A percentile compares a stretch with the other conserved stretches of the same genome.
These are phyloP conservation scores for Lasiodiplodia citricola DNA, from an alignment of 2,329 filamentous ascomycete genomes.

Conservation along the genomic window DNA sequence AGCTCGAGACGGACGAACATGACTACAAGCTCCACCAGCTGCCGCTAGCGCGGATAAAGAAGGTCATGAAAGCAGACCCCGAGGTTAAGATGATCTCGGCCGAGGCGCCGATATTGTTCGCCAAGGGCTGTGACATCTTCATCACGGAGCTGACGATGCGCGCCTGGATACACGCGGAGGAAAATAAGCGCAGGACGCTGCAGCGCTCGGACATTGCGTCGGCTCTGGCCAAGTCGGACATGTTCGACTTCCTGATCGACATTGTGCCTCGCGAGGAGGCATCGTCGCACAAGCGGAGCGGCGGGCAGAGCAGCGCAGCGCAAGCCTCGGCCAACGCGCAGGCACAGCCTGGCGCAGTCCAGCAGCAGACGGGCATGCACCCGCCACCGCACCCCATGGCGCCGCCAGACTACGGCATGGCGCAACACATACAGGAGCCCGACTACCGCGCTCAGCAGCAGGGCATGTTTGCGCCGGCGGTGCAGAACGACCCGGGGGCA, in stretches of 20 bases:
- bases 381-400: conserved; percentile 58
- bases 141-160: conserved; percentile 99
- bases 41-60: conserved; percentile 97
- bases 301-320: conserved; percentile 43
- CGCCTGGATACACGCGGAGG: conserved; percentile 98
- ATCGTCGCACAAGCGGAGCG: conserved; percentile 74
- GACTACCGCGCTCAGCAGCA: conserved; percentile 77
- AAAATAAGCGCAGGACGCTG: conserved; percentile 95
- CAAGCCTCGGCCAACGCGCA: conserved; percentile 49
- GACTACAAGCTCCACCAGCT: conserved; percentile 99
- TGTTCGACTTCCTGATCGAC: conserved; percentile 99
- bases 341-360: conserved; percentile 38
- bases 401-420: conserved; percentile 62
- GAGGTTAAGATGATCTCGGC: conserved; percentile 99
- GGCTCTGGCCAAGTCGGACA: conserved; percentile 94
- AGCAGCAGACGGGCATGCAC: conserved; percentile 49
- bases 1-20: conserved; percentile 91
- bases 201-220: conserved; percentile 97
- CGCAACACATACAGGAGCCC: conserved; percentile 62
- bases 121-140: conserved; percentile 98
- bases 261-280: conserved; percentile 97
- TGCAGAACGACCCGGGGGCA: conserved; percentile 72
- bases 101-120: conserved; percentile 95
- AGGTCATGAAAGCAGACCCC: conserved; percentile 99
- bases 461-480: conserved; percentile 81